Evolutionary conservation across 306 rosid genomes (phyloP).

Genomic region (Psophocarpus tetragonolobus): DNA sequence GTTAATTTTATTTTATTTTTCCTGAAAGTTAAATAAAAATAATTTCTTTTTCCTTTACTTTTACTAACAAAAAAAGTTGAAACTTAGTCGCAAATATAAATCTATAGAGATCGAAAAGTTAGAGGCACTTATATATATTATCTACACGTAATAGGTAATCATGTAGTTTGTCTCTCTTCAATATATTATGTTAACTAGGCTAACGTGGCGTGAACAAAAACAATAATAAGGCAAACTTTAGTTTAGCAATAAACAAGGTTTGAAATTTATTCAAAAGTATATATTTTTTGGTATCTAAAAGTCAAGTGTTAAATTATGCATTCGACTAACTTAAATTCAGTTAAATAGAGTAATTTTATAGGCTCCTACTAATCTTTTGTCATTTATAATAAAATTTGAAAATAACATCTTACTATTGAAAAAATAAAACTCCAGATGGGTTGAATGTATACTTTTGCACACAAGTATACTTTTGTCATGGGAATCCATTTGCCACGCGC

Average conservation of each 20-base stretch:
- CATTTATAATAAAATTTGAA: background rate
- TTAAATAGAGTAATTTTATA: background rate
- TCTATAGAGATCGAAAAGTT: background rate
- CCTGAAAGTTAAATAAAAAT: background rate
- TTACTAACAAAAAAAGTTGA: background rate
- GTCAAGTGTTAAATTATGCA: background rate
- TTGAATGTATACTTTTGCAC: background rate
- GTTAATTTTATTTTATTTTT: background rate
- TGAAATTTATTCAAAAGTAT: background rate
- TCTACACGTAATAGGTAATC: background rate
- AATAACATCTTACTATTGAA: background rate
- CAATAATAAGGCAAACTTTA: background rate
- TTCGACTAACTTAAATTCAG: background rate
- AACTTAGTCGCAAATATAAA: background rate
- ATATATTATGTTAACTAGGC: background rate
- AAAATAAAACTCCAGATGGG: background rate
- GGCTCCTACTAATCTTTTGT: background rate
- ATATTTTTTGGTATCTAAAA: background rate
- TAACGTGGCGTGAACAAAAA: background rate
- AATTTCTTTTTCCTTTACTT: background rate
- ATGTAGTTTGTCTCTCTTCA: background rate
- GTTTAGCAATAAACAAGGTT: background rate
- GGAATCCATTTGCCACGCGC: too few species aligned
- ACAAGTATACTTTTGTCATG: constrained; percentile 19
- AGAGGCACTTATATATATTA: background rate